Conservation (phyloP, 2,329 filamentous ascomycete species). For the Ophiostoma sp. region DNA sequence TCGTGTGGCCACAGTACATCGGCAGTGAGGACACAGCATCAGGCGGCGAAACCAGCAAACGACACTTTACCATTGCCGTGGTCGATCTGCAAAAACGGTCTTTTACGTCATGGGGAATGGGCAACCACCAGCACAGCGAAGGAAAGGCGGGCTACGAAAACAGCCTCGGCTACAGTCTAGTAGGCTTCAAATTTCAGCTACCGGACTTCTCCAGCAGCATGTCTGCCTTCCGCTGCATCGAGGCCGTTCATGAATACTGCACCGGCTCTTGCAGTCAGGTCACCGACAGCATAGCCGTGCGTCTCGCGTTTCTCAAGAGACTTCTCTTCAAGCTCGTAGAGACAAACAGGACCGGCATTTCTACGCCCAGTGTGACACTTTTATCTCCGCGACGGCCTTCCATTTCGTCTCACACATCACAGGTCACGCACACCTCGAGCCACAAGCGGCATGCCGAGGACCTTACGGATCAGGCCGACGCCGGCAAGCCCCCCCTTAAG, state of each 20-base stretch:
- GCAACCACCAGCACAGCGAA: conserved; percentile 2
- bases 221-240: conserved; percentile 3
- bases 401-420: neutral
- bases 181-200: neutral
- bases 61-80: neutral
- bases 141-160: neutral
- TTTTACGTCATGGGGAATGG: conserved; percentile 1
- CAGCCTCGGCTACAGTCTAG: neutral
- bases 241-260: neutral
- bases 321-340: neutral
- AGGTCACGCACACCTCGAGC: neutral
- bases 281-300: neutral
- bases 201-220: neutral
- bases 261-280: neutral
- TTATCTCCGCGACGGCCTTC: neutral
- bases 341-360: neutral
- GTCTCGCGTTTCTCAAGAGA: neutral
- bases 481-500: neutral
- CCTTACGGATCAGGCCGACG: neutral
- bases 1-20: neutral
- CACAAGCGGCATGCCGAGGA: neutral
- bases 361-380: neutral
- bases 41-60: neutral
- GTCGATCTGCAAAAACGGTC: neutral
- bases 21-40: neutral